Conservation (phyloP, 768 basidiomycete species). For the Strobilomyces echinocephalus region DNA sequence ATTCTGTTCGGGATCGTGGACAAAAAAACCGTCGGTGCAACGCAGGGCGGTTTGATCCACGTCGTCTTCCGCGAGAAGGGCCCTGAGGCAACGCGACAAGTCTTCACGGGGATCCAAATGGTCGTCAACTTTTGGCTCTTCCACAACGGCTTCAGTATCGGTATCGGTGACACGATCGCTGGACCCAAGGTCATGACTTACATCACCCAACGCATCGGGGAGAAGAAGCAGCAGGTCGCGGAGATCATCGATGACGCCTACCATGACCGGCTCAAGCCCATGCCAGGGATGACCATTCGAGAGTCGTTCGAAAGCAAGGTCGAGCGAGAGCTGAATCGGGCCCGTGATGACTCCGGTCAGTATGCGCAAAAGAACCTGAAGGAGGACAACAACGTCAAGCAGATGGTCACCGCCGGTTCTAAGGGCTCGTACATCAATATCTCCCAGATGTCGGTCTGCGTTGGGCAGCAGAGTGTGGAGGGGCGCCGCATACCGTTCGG, state of each 20-base stretch:
- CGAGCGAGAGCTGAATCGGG: slow-evolving; percentile 86
- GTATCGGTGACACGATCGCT: slow-evolving; percentile 97
- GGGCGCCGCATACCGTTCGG: slow-evolving; percentile 98
- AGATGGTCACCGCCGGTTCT: slow-evolving; percentile 99
- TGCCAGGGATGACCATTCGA: slow-evolving; percentile 98
- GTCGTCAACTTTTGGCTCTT: slow-evolving; percentile 98
- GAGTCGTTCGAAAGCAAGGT: slow-evolving; percentile 96
- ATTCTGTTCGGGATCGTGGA: slow-evolving; percentile 92
- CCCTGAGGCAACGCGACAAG: slow-evolving; percentile 80
- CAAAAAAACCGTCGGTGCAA: slow-evolving; percentile 98
- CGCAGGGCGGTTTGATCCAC: slow-evolving; percentile 91
- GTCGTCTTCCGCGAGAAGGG: slow-evolving; percentile 98
- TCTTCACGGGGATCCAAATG: slow-evolving; percentile 92
- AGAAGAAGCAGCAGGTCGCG: slow-evolving; percentile 76
- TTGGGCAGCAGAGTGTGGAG: slow-evolving; percentile 97
- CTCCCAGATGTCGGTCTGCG: slow-evolving; percentile 99
- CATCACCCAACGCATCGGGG: slow-evolving; percentile 78
- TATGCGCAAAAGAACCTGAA: slow-evolving; percentile 96
- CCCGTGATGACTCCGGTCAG: slow-evolving; percentile 93
- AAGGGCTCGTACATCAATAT: slow-evolving; percentile 99
- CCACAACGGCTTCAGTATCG: slow-evolving; percentile 98
- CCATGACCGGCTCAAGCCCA: slow-evolving; percentile 80
- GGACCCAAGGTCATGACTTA: slow-evolving; percentile 82
- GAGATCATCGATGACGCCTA: slow-evolving; percentile 78
- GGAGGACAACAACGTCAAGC: slow-evolving; percentile 99